Percentiles rank a stretch among this genome's conserved stretches.
Evolutionary conservation across 2,329 filamentous ascomycete species (phyloP).

Genomic region (Fusarium sp.): DNA sequence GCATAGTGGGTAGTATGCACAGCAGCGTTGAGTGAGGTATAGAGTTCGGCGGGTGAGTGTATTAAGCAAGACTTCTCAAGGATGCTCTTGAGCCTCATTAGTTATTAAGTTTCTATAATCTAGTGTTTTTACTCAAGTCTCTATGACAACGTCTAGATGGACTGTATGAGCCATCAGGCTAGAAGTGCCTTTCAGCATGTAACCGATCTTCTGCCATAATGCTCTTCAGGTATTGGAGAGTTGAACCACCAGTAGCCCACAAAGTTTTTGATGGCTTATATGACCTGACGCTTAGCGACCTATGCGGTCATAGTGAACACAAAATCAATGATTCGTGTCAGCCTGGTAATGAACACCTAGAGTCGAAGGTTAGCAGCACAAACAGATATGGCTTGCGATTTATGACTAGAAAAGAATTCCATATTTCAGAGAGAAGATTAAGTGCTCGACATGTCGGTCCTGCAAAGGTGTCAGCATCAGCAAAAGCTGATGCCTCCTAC

Average conservation of each 20-base stretch:
- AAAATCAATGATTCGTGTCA: background rate
- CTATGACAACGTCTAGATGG: background rate
- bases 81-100: background rate
- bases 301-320: too few relatives aligned
- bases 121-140: background rate
- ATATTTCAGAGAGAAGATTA: conserved; percentile 69
- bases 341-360: conserved; percentile 10
- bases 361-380: conserved; percentile 27
- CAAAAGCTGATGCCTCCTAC: conserved; percentile 51
- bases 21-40: background rate
- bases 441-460: conserved; percentile 60
- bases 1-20: background rate
- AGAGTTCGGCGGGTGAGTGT: background rate
- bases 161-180: background rate
- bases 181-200: background rate
- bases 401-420: conserved; percentile 5
- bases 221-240: background rate
- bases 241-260: background rate
- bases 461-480: conserved; percentile 50
- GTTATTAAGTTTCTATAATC: background rate
- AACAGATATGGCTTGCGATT: conserved; percentile 7
- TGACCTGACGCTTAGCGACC: background rate
- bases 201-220: background rate
- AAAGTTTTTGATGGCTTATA: background rate
- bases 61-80: background rate